Conservation (phyloP, 495 filamentous ascomycete species). For the Thermochaetoides thermophila region DNA sequence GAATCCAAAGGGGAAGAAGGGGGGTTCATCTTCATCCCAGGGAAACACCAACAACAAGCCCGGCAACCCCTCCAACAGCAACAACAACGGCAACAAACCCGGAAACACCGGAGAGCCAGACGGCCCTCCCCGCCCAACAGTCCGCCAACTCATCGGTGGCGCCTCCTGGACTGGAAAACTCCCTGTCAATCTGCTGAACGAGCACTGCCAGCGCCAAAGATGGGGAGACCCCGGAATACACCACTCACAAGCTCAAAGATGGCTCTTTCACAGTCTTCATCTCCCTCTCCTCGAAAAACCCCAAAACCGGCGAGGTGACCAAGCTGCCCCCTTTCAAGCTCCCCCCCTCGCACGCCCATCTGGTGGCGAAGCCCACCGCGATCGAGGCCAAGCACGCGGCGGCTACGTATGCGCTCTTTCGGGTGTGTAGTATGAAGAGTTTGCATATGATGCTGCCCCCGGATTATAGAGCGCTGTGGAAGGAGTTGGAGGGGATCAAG, state of each 20-base stretch:
- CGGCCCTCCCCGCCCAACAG: conserved; percentile 57
- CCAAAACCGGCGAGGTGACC: conserved; percentile 64
- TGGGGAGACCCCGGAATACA: conserved; percentile 92
- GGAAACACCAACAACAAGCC: conserved; percentile 24
- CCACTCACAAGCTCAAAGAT: conserved; percentile 36
- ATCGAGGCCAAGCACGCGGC: conserved; percentile 88
- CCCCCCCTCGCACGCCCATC: conserved; percentile 55
- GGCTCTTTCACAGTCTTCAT: conserved; percentile 71
- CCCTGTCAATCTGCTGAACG: conserved; percentile 79
- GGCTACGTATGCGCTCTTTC: conserved; percentile 77
- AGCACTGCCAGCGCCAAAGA: conserved; percentile 88
- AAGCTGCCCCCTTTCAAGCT: conserved; percentile 66
- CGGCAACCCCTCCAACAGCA: conserved; percentile 9
- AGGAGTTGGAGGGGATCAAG: conserved; percentile 70
- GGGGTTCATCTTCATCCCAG: conserved; percentile 12
- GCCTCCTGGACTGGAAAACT: conserved; percentile 96
- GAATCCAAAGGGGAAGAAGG: conserved; percentile 34
- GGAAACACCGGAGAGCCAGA: conserved; percentile 19
- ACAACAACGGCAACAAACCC: not conserved
- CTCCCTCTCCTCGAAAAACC: conserved; percentile 59
- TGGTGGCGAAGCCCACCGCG: conserved; percentile 53
- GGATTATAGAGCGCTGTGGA: conserved; percentile 74
- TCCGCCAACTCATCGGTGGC: conserved; percentile 81
- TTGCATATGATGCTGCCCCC: conserved; percentile 91
- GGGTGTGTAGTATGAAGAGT: conserved; percentile 87